Percentiles rank a stretch among this genome's conserved stretches.
phyloP scores from a whole-genome alignment of 2,329 filamentous ascomycete genomes.

The Phaeosphaeriaceae sp. region DNA sequence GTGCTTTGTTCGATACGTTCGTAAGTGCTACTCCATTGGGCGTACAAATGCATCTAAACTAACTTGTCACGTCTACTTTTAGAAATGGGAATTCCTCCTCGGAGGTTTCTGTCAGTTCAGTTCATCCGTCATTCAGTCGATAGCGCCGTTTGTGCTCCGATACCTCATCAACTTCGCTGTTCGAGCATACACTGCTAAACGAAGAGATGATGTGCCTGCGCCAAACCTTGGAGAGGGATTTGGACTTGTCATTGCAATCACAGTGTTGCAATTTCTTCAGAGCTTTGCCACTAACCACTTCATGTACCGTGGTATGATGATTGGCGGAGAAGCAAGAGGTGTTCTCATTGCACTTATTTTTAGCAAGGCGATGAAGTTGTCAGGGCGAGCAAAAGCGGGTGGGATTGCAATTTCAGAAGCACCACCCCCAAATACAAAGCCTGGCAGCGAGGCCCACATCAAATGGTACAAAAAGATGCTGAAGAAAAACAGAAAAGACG shows the following conservation, averaged over 20 bases:
- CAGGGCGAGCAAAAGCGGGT: slow-evolving; percentile 84
- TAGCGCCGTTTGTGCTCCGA: slow-evolving; percentile 83
- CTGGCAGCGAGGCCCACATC: slow-evolving; percentile 58
- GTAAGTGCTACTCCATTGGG: neutral
- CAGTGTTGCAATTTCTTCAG: slow-evolving; percentile 82
- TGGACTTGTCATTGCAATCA: slow-evolving; percentile 83
- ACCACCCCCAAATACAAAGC: slow-evolving; percentile 52
- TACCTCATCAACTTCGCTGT: slow-evolving; percentile 87
- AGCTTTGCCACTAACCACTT: slow-evolving; percentile 87
- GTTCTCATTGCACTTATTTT: slow-evolving; percentile 87
- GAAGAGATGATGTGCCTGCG: slow-evolving; percentile 54
- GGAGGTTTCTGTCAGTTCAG: slow-evolving; percentile 79
- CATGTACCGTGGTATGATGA: slow-evolving; percentile 89
- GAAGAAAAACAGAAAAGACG: slow-evolving; percentile 43
- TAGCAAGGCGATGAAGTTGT: slow-evolving; percentile 89
- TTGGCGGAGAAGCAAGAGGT: slow-evolving; percentile 82
- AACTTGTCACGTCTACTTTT: no score
- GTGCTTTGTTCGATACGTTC: slow-evolving; percentile 87
- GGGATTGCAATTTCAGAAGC: slow-evolving; percentile 59
- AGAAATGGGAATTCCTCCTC: slow-evolving; percentile 78
- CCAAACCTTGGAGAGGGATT: slow-evolving; percentile 78
- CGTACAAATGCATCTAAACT: no score
- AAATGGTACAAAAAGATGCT: slow-evolving; percentile 58
- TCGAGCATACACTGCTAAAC: slow-evolving; percentile 74
- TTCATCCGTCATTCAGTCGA: slow-evolving; percentile 74